Percentiles rank a stretch among this genome's conserved stretches.
Evolutionary conservation across 192 early-diverging fungal genomes (phyloP).

Genomic region (Coemansia sp.): DNA sequence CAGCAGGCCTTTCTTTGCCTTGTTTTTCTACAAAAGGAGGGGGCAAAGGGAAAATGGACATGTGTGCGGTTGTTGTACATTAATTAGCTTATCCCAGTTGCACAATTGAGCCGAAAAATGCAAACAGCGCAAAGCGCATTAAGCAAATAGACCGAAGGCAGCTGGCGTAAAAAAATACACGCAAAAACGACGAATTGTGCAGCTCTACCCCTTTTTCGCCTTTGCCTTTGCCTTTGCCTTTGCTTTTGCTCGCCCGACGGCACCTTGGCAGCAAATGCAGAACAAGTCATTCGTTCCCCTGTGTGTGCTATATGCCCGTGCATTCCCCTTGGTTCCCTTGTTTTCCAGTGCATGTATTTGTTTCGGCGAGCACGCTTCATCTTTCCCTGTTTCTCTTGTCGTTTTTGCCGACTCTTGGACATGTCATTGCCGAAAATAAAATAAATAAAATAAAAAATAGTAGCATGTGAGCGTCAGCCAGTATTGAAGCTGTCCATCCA

Average conservation of each 20-base stretch:
- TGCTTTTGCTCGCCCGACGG: not conserved
- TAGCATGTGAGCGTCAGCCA: not conserved
- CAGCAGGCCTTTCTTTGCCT: not conserved
- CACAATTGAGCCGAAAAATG: constrained; percentile 8
- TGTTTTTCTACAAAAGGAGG: constrained; percentile 3
- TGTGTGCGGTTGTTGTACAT: constrained; percentile 4
- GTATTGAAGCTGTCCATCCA: not conserved
- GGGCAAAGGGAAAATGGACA: not conserved
- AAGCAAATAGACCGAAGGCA: not conserved
- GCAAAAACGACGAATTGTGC: not conserved
- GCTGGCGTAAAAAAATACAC: not conserved
- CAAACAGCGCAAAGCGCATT: constrained; percentile 5
- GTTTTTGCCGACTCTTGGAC: not conserved
- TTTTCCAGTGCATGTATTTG: not conserved
- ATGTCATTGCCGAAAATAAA: not conserved
- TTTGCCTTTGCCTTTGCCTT: not conserved
- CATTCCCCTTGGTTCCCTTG: not conserved
- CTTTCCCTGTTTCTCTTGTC: not conserved
- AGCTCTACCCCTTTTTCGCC: not conserved
- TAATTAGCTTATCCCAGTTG: constrained; percentile 5
- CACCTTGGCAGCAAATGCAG: not conserved
- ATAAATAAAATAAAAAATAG: not conserved
- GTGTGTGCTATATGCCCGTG: not conserved
- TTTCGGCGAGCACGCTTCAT: not conserved
- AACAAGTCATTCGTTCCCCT: not conserved